Evolutionary conservation across 2,329 filamentous ascomycete genomes (phyloP).

Genomic region (Myrmaecium sp.): DNA sequence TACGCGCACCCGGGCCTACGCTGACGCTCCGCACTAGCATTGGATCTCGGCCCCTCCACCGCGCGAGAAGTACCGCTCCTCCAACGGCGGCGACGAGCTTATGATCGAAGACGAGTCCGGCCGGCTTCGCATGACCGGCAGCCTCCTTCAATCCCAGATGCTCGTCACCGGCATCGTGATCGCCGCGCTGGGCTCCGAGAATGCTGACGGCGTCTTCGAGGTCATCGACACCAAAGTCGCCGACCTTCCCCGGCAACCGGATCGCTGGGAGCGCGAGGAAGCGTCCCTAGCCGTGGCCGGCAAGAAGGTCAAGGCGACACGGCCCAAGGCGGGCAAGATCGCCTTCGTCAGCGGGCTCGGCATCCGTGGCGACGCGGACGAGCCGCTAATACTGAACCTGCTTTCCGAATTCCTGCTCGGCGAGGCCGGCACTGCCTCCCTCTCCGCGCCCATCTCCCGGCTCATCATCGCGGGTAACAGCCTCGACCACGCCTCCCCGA

Average conservation of each 20-base stretch:
- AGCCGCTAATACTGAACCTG: slow-evolving; percentile 59
- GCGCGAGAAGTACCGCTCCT: slow-evolving; percentile 57
- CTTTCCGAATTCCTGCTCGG: slow-evolving; percentile 79
- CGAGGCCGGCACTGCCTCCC: slow-evolving; percentile 46
- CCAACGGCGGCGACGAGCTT: slow-evolving; percentile 45
- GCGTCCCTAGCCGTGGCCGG: slow-evolving; percentile 18
- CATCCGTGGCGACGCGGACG: slow-evolving; percentile 60
- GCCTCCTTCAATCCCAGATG: slow-evolving; percentile 46
- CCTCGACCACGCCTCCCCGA: slow-evolving; percentile 36
- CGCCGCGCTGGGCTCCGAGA: slow-evolving; percentile 89
- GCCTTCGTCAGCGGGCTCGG: slow-evolving; percentile 79
- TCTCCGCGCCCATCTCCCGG: slow-evolving; percentile 52
- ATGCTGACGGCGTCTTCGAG: slow-evolving; percentile 79
- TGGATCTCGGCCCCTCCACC: slow-evolving; percentile 74
- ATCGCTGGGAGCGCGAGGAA: slow-evolving; percentile 45
- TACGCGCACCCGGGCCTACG: neutral
- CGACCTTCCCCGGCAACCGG: slow-evolving; percentile 66
- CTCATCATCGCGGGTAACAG: slow-evolving; percentile 89
- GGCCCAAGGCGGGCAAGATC: slow-evolving; percentile 46
- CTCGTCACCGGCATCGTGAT: slow-evolving; percentile 88
- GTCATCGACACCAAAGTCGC: slow-evolving; percentile 80
- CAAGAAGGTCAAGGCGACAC: slow-evolving; percentile 21
- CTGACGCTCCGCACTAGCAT: slow-evolving; percentile 37
- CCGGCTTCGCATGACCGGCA: slow-evolving; percentile 62
- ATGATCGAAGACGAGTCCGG: slow-evolving; percentile 96